Evolutionary conservation across 2,329 filamentous ascomycete genomes (phyloP), one percentile per base, ranked within the genome.

Genomic region (Ophiosphaerella herpotricha): DNA sequence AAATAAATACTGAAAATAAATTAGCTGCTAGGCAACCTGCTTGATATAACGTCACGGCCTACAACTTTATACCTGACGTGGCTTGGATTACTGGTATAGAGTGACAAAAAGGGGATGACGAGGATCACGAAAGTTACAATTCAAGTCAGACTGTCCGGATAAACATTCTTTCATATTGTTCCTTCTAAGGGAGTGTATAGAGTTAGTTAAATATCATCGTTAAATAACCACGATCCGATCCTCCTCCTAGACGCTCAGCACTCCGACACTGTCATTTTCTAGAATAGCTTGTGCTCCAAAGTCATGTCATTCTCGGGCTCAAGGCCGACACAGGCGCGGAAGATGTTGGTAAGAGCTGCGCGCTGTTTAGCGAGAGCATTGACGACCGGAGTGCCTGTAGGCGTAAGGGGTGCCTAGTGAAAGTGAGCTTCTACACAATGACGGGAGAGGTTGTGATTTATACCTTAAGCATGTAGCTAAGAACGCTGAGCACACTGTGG

Each of bases 251-350:
- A 29, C n/a, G 9, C 38, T 32, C 12, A 13, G 39, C 24, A 31
- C 16, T 21, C 2, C 14, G n/a, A 13, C 26, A 41, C n/a, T 6
- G 14, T 14, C 42, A 13, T 11, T 26, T n/a, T 37, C 26, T 45
- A 45, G 74, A 97, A 92, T 58, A 97, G 84, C 86, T 97, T 99
- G 82, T 97, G 93, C 84, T 99, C 94, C 45, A 97, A 84, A 35
- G 92, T 97, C 94, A 99, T 99, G 75, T 99, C 94, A 50, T 88
- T 94, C 84, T 99, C 94, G 13, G 94, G 94, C 82, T 97, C 90
- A 53, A 99, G 84, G 60, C 94, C 94, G 67, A 99, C 88, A 70
- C 93, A 97, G 60, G 94, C 94, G 70, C 93, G 91, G 87, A 99
- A 96, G 78, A 99, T 97, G 82, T 99, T 99, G 76, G 90, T 94